A percentile compares a stretch with the other conserved stretches of the same genome.
Evolutionary conservation across 768 basidiomycete species (phyloP).

Genomic region (Gymnopilus junonius): DNA sequence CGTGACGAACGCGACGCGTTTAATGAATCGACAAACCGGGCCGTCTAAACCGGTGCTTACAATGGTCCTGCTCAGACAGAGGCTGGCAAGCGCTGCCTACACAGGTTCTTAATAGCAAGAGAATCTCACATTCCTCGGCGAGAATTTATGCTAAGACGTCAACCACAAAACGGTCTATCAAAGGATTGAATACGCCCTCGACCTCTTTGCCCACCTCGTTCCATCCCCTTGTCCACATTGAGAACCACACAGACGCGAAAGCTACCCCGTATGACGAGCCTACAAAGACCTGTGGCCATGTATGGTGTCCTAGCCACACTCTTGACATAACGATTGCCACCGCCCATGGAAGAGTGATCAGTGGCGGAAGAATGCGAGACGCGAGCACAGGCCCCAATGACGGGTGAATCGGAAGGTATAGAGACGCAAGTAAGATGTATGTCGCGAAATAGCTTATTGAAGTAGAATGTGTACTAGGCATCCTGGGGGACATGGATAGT

Average conservation of each 20-base stretch:
- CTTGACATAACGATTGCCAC: conserved; percentile 61
- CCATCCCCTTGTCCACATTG: conserved; percentile 52
- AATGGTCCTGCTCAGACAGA: too few species aligned
- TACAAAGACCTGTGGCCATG: conserved; percentile 65
- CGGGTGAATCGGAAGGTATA: conserved; percentile 61
- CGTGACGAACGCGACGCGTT: conserved; percentile 24
- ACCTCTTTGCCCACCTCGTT: conserved; percentile 24
- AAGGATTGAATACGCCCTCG: conserved; percentile 25
- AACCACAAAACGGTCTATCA: not conserved
- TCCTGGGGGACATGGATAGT: conserved; percentile 43
- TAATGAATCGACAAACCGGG: not conserved
- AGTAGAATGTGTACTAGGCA: conserved; percentile 86
- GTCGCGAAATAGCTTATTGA: conserved; percentile 66
- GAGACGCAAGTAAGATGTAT: conserved; percentile 61
- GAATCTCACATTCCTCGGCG: not conserved
- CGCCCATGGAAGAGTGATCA: conserved; percentile 61
- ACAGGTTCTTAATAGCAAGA: not conserved
- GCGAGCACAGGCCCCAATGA: conserved; percentile 45
- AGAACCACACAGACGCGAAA: conserved; percentile 61
- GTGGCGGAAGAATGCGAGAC: conserved; percentile 46
- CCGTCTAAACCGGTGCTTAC: not conserved
- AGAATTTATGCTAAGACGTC: not conserved
- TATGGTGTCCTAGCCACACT: conserved; percentile 80
- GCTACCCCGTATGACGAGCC: conserved; percentile 59
- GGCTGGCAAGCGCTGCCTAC: too few species aligned